A percentile compares a stretch with the other conserved stretches of the same genome.
Evolutionary conservation across 371 early-diverging fungal species (phyloP).

Genomic region (Umbelopsis sp.): DNA sequence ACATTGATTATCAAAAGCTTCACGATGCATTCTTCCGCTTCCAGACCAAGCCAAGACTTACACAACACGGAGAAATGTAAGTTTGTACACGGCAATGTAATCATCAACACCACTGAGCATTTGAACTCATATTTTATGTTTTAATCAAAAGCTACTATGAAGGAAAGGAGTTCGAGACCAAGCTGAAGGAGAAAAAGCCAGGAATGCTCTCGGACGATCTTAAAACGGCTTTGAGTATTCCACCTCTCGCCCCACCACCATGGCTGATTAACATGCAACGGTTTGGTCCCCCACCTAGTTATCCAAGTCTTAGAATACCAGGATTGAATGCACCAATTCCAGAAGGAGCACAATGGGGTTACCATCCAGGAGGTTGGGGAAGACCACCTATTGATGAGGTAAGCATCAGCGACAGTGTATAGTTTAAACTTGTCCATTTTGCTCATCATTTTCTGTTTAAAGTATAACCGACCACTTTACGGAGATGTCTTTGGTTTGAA

Average conservation of each 20-base stretch:
- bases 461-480: conserved; percentile 89
- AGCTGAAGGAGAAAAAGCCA: conserved; percentile 86
- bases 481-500: conserved; percentile 93
- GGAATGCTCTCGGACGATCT: conserved; percentile 90
- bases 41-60: conserved; percentile 86
- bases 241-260: conserved; percentile 95
- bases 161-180: conserved; percentile 95
- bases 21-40: conserved; percentile 97
- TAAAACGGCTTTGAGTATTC: conserved; percentile 87
- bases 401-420: conserved; percentile 18
- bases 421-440: no score
- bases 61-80: conserved; percentile 88
- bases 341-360: conserved; percentile 98
- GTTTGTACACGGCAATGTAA: conserved; percentile 26
- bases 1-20: conserved; percentile 94
- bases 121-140: background rate
- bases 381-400: conserved; percentile 95
- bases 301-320: conserved; percentile 91
- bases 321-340: conserved; percentile 98
- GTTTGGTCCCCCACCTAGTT: conserved; percentile 96
- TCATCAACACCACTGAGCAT: conserved; percentile 1
- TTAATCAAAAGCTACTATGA: conserved; percentile 81
- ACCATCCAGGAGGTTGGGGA: conserved; percentile 98
- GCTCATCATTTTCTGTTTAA: conserved; percentile 9
- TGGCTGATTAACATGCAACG: conserved; percentile 99